Conservation (phyloP, 2,329 filamentous ascomycete genomes). For the Cadophora sp. region DNA sequence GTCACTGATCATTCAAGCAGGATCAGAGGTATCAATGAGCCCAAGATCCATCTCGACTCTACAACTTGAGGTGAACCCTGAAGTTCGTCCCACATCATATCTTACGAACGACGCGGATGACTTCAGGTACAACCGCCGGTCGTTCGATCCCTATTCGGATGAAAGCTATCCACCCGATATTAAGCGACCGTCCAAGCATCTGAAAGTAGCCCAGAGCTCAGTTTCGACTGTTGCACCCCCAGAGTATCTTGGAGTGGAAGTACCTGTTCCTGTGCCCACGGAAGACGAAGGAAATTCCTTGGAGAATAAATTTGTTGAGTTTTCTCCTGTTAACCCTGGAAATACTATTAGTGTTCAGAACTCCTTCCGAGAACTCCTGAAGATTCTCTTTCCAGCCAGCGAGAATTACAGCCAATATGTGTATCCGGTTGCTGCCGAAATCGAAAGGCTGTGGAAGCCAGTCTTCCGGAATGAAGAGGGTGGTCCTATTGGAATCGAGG, state of each 20-base stretch:
- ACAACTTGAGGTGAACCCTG: slow-evolving; percentile 10
- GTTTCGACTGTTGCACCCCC: slow-evolving; percentile 14
- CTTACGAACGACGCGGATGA: slow-evolving; percentile 25
- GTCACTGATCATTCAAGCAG: not conserved
- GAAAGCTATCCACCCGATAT: slow-evolving; percentile 23
- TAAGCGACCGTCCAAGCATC: slow-evolving; percentile 13
- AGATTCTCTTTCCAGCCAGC: slow-evolving; percentile 56
- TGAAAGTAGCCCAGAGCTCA: not conserved
- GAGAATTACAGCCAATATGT: slow-evolving; percentile 55
- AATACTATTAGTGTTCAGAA: slow-evolving; percentile 62
- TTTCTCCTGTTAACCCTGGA: slow-evolving; percentile 31
- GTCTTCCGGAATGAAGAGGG: slow-evolving; percentile 40
- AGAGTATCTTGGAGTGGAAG: slow-evolving; percentile 19
- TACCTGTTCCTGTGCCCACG: not conserved
- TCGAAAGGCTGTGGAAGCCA: slow-evolving; percentile 47
- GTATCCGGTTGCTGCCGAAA: slow-evolving; percentile 55
- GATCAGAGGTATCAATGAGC: not conserved
- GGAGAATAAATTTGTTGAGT: slow-evolving; percentile 29
- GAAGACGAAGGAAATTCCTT: not conserved
- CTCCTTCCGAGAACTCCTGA: slow-evolving; percentile 59
- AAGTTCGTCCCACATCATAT: slow-evolving; percentile 23
- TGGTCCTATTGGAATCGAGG: slow-evolving; percentile 38
- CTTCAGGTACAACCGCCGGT: slow-evolving; percentile 13
- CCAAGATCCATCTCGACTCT: slow-evolving; percentile 5
- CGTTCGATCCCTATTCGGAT: slow-evolving; percentile 26